These are phyloP conservation scores for Irpex sp. DNA, from an alignment of 1,284 basidiomycete species.

Conservation along the genomic window DNA sequence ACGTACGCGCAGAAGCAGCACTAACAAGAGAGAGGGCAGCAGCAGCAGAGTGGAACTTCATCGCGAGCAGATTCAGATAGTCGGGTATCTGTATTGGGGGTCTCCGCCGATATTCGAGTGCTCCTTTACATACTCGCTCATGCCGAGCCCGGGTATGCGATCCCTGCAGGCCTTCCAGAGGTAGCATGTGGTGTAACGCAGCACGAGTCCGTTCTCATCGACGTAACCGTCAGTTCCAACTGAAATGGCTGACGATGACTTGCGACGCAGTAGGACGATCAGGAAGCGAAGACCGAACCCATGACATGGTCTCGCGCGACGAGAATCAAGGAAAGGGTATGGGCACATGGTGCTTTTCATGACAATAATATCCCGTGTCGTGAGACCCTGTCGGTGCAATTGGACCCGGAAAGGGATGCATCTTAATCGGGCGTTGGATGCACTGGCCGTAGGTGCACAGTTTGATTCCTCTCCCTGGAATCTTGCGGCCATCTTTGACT, in stretches of 20 bases:
- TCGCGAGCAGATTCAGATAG: background rate
- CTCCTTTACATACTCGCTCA: background rate
- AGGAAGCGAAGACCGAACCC: background rate
- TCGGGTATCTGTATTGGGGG: background rate
- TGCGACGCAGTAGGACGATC: too few species aligned
- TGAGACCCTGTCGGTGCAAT: background rate
- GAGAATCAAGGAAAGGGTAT: background rate
- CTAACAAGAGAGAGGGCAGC: constrained; percentile 10
- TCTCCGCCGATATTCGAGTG: background rate
- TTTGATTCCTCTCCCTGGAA: background rate
- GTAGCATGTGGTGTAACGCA: background rate
- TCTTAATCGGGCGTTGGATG: background rate
- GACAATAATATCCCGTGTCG: background rate
- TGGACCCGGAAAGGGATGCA: background rate
- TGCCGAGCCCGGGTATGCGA: background rate
- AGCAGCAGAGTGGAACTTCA: constrained; percentile 11
- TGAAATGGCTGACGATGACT: too few species aligned
- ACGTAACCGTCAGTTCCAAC: background rate
- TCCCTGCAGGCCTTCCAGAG: background rate
- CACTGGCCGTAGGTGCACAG: background rate
- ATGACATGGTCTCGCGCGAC: background rate
- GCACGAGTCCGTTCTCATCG: background rate
- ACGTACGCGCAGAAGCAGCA: constrained; percentile 17
- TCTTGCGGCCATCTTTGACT: background rate
- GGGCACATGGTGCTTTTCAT: background rate